Evolutionary conservation across 805 yeast species (phyloP), one percentile per base, ranked within the genome.

Genomic region (Lachancea lanzarotensis): DNA sequence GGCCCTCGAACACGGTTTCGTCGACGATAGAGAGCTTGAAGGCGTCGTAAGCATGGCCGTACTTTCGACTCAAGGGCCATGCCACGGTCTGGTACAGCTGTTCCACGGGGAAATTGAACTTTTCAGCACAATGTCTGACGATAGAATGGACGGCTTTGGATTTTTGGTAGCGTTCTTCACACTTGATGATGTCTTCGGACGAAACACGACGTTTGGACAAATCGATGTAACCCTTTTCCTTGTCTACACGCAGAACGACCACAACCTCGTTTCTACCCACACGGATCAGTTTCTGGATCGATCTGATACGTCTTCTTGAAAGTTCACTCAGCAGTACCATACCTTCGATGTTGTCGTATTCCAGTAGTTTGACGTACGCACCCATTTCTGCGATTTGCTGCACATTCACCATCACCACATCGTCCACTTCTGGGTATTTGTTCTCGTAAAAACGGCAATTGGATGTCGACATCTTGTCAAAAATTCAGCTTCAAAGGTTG

Each of bases 381-480:
- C 98, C 98, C 98, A 93, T 93, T 69, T 93, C 98, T 55, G 98
- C 98, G 58, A 93, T 93, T 67, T 86, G 95, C 68, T 86, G 95
- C 56, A 93, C 98, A 69, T 93, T 93, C 64, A 93, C 98, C 95
- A 93, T 91, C 53, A 93, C 98, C 56, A 93, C 95, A 67, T 93
- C 98, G 57, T 93, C 98, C 61, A 93, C 95, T 70, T 93, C 98
- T 49, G 98, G 98, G 74, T 82, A 93, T 70, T 90, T 91, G 79
- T 90, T 93, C 71, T 91, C 98, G 68, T 93, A 93, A 71, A 84
- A 93, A 73, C 98, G 84, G 74, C 96, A 90, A 67, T 86, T 82
- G 38, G 95, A 82, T 34, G 86, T 79, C 61, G 90, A 82, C 95
- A 87, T 86, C 35, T 45, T 41, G 20, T 9, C 3, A 6, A 15